Base-by-base conservation (phyloP, 1,284 basidiomycete species). In the Ustilago crameri region DNA sequence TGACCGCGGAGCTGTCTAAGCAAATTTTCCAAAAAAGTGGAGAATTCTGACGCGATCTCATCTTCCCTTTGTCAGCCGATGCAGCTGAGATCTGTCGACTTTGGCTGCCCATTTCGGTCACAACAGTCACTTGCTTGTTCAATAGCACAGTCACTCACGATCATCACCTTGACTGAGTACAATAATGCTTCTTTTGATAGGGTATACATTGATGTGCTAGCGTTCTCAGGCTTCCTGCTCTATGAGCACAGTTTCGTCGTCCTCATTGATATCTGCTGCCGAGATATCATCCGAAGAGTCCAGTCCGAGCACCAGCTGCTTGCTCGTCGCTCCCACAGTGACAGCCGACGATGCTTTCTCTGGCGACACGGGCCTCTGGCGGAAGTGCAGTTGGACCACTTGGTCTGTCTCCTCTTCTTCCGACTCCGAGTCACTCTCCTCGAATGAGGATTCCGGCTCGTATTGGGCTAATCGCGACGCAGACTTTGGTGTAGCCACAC, bases 211-310 rank as follows among this genome's bases (percentile, higher is more conserved):
- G 17, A 15, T 12, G 20, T n/a, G 9, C 15, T 14, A 17, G n/a
- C 26, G 12, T 3, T 9, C 15, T 51, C 24, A 45, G 10, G 35
- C 43, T 15, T 26, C 34, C 18, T 24, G 34, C n/a, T 50, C 54
- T 30, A 68, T 23, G 15, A 69, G 26, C 18, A 69, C 45, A 17
- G 66, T 64, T 40, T 60, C 52, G 37, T 69, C 66, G 4, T 35
- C 38, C n/a, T 38, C 51, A 17, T 42, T 44, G 4, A 51, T 54
- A 9, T 52, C 52, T 22, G 40, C 27, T 24, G 45, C 18, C 3
- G 45, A 49, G 2, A 51, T 37, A 10, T 55, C 60, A 18, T 44
- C 45, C 18, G 60, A 51, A 17, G 58, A 62, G 18, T 49, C 60
- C 12, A 50, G 10, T 8, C 58, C 60, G 9, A 64, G 22, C 22